Base-by-base conservation (phyloP, 495 filamentous ascomycete species). In the Aspergillus homomorphus region DNA sequence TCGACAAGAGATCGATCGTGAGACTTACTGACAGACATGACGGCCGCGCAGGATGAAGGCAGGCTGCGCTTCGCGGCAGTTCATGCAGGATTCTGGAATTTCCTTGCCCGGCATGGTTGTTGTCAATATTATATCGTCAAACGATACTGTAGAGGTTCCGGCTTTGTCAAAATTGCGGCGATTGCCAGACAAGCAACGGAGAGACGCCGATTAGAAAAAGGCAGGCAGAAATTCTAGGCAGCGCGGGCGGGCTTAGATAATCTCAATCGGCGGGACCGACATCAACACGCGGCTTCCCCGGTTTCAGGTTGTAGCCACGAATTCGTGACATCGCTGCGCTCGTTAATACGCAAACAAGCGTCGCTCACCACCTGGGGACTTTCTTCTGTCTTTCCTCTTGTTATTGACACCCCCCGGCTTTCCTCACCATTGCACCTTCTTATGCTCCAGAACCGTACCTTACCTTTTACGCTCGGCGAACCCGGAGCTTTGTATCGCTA, bases 1-100 rank as follows among this genome's bases (percentile, higher is more conserved):
- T 22, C 30, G 22, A 49, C 24, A 53, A 52, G 57, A 63, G 26
- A 12, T 12, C 2, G 2, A 10, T 12, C 54, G 45, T 45, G 57
- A n/a, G 56, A 67, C 69, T 52, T 70, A 81, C 80, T 69, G 69
- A 70, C 80, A 83, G 21, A 81, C 69, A 38, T 65, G 66, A 46
- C 79, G 77, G 45, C 65, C 61, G 26, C 80, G 78, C 23, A 79
- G 71, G 8, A 65, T 67, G 21, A 81, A 54, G 8, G 68, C 53
- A 18, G 72, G 58, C 33, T 81, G 70, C 16, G 58, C 66, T 57
- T 74, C 65, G 14, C 72, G 72, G 62, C 80, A 83, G 38, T 75
- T 67, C 65, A 73, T 62, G 44, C 77, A 80, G 57, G 62, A 54
- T 51, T 66, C 33, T 1, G 24, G 28, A 15, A 73, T 45, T 52